Evolutionary conservation across 495 filamentous ascomycete species (phyloP).

Genomic region (Neurospora terricola): DNA sequence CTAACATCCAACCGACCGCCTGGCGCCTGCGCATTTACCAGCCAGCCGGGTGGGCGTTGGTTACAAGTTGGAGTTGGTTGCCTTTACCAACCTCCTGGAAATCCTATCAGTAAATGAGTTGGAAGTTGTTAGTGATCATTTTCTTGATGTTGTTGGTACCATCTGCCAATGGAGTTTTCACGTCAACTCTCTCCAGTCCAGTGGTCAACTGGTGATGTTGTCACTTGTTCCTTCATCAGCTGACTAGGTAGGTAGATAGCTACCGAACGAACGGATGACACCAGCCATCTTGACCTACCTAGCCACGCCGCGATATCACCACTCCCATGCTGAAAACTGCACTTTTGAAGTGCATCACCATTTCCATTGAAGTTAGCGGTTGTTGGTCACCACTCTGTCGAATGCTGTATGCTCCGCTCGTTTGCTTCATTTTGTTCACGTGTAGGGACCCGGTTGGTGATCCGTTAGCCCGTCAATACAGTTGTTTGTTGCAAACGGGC

Average conservation of each 20-base stretch:
- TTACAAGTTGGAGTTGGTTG: not conserved
- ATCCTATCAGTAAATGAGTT: not conserved
- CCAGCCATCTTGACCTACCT: not conserved
- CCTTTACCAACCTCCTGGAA: not conserved
- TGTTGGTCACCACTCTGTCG: not conserved
- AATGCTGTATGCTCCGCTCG: not conserved
- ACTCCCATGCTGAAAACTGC: not conserved
- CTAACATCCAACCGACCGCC: not conserved
- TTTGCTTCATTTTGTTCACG: not conserved
- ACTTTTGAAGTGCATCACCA: not conserved
- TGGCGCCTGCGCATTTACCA: not conserved
- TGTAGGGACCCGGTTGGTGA: not conserved
- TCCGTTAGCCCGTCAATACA: not conserved
- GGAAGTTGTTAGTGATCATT: not conserved
- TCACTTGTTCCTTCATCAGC: not conserved
- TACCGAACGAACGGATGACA: not conserved
- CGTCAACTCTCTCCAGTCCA: not conserved
- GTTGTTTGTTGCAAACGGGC: not conserved
- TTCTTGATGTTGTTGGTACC: not conserved
- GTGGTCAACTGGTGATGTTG: not conserved
- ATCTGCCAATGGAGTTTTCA: not conserved
- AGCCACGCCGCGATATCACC: not conserved
- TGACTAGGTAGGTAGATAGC: no score
- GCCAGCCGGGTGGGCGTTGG: not conserved
- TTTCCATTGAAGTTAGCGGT: not conserved